Evolutionary conservation across 805 yeast species (phyloP).

Genomic region (Metschnikowia rubicola): DNA sequence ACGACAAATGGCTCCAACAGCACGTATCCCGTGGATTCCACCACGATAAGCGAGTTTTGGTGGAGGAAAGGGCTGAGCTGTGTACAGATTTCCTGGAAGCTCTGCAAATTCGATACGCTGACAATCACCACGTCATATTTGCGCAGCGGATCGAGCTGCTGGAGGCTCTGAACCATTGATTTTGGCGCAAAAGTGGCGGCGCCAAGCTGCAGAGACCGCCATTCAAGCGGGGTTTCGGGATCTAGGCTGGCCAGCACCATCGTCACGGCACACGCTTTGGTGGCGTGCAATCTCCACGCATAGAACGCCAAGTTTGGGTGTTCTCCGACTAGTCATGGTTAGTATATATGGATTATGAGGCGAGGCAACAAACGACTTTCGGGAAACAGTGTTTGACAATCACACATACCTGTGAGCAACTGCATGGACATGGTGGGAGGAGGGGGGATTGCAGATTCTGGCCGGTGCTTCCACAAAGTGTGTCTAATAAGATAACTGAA

Average conservation of each 20-base stretch:
- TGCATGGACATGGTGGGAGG: constrained; percentile 8
- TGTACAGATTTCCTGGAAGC: constrained; percentile 30
- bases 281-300: constrained; percentile 52
- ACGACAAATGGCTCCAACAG: constrained; percentile 68
- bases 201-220: constrained; percentile 17
- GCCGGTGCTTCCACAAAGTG: no score
- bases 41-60: constrained; percentile 48
- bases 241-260: constrained; percentile 33
- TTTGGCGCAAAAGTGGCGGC: constrained; percentile 18
- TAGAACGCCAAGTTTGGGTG: constrained; percentile 60
- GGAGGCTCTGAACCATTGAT: constrained; percentile 14
- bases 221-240: constrained; percentile 17
- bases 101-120: constrained; percentile 35
- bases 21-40: constrained; percentile 71
- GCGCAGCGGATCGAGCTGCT: constrained; percentile 10
- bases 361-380: background rate
- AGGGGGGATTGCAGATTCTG: background rate
- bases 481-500: background rate
- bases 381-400: no score
- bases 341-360: constrained; percentile 4
- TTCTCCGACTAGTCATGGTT: constrained; percentile 41
- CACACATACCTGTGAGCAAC: constrained; percentile 15
- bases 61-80: constrained; percentile 25
- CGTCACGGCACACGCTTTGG: constrained; percentile 37
- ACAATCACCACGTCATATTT: constrained; percentile 36